Conservation (phyloP, 2,329 filamentous ascomycete genomes). For the Talaromyces sp. region DNA sequence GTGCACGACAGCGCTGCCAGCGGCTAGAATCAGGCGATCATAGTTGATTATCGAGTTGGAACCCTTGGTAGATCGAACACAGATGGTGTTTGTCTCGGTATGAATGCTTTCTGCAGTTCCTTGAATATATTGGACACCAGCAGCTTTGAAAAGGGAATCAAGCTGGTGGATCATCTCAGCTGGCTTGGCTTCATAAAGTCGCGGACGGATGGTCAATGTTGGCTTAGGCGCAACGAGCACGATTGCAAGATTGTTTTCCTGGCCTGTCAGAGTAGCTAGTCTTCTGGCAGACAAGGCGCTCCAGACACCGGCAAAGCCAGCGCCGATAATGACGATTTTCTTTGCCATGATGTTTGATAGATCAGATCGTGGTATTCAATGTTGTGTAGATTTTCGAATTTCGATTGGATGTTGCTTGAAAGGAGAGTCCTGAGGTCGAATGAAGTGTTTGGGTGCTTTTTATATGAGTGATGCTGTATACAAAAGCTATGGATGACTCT, state of each 20-base stretch:
- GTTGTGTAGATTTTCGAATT: not conserved
- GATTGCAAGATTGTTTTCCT: conserved; percentile 29
- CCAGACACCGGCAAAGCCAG: conserved; percentile 44
- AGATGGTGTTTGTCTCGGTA: conserved; percentile 17
- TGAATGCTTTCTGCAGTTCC: conserved; percentile 16
- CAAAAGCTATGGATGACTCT: no score
- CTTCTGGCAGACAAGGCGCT: conserved; percentile 41
- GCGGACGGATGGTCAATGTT: conserved; percentile 35
- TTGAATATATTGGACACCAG: conserved; percentile 28
- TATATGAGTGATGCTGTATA: no score
- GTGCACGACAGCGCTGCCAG: conserved; percentile 37
- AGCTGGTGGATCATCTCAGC: conserved; percentile 25
- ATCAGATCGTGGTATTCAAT: not conserved
- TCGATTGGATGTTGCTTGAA: not conserved
- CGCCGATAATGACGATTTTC: conserved; percentile 32
- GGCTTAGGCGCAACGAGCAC: conserved; percentile 38
- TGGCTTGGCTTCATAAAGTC: conserved; percentile 40
- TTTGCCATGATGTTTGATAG: not conserved
- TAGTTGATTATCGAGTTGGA: conserved; percentile 26
- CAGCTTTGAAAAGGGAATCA: conserved; percentile 28
- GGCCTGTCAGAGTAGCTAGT: conserved; percentile 28
- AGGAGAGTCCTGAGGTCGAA: no score
- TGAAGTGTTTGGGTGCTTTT: no score
- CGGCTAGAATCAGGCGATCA: conserved; percentile 40
- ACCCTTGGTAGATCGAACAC: conserved; percentile 10